A percentile compares a stretch with the other conserved stretches of the same genome.
Conservation (phyloP, 2,329 filamentous ascomycete genomes). For the Paecilomyces sp. region DNA sequence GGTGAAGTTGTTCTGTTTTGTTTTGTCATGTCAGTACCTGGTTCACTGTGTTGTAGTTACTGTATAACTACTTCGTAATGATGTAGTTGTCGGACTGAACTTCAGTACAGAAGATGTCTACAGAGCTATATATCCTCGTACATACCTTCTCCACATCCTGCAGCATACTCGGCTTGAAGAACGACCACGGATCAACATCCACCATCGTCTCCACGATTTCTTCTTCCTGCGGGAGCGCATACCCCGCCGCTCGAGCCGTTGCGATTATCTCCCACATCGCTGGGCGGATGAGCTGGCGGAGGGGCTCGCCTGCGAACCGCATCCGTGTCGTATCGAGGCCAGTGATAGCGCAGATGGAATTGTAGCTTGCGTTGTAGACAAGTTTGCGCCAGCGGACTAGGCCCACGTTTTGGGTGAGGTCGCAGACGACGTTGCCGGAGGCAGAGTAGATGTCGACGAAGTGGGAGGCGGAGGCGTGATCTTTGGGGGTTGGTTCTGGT, state of each 20-base stretch:
- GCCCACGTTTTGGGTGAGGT: constrained; percentile 26
- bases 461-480: constrained; percentile 22
- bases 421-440: constrained; percentile 37
- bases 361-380: constrained; percentile 46
- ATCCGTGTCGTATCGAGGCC: constrained; percentile 47
- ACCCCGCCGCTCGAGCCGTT: constrained; percentile 39
- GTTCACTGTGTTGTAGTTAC: not conserved
- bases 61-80: not conserved
- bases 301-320: constrained; percentile 33
- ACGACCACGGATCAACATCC: constrained; percentile 42
- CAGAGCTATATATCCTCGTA: no score
- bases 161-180: constrained; percentile 49
- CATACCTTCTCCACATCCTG: constrained; percentile 44
- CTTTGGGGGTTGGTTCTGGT: not conserved
- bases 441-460: constrained; percentile 45
- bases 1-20: constrained; percentile 43
- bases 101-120: no score
- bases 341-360: constrained; percentile 47
- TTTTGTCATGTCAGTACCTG: not conserved
- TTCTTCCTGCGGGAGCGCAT: constrained; percentile 34
- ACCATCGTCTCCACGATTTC: constrained; percentile 40
- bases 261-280: constrained; percentile 42
- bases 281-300: constrained; percentile 45
- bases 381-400: constrained; percentile 33
- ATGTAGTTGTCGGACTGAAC: no score